Evolutionary conservation across 257 asterid species (phyloP).

Genomic region (Jacaranda copaia): DNA sequence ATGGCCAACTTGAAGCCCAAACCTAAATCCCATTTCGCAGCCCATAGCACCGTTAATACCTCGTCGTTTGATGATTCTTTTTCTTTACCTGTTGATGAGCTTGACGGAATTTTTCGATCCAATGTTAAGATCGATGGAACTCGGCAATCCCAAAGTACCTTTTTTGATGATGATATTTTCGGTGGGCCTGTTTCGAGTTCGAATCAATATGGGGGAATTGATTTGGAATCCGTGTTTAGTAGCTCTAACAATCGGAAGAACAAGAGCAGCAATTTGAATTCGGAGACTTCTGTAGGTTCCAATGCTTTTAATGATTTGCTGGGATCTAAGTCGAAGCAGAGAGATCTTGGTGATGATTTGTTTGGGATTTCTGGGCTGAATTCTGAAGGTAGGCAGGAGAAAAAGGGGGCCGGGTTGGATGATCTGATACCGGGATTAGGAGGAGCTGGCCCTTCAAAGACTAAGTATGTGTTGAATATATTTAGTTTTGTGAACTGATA

Average conservation of each 20-base stretch:
- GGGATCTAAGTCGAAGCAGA: conserved; percentile 45
- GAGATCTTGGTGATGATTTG: conserved; percentile 57
- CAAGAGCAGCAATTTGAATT: conserved; percentile 21
- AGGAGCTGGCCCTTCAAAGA: conserved; percentile 49
- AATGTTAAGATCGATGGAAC: conserved; percentile 27
- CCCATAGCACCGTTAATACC: conserved; percentile 21
- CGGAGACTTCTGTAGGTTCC: conserved; percentile 35
- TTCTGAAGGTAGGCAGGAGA: conserved; percentile 40
- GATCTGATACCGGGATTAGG: conserved; percentile 69
- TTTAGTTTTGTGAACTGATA: conserved; percentile 30
- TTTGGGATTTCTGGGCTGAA: conserved; percentile 57
- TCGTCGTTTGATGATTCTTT: conserved; percentile 49
- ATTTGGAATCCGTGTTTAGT: conserved; percentile 62
- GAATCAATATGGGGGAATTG: conserved; percentile 50
- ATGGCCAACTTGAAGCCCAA: conserved; percentile 72
- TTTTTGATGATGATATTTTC: conserved; percentile 58
- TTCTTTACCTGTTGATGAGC: conserved; percentile 70
- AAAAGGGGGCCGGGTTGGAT: conserved; percentile 47
- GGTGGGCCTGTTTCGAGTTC: conserved; percentile 53
- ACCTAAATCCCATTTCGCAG: conserved; percentile 41
- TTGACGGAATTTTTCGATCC: conserved; percentile 70
- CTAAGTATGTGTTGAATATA: conserved; percentile 38
- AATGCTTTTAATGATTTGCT: conserved; percentile 49
- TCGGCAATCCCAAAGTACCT: conserved; percentile 38
- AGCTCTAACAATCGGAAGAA: conserved; percentile 40